phyloP scores from a whole-genome alignment of 2,329 filamentous ascomycete species.

The Didymellaceae sp. region DNA sequence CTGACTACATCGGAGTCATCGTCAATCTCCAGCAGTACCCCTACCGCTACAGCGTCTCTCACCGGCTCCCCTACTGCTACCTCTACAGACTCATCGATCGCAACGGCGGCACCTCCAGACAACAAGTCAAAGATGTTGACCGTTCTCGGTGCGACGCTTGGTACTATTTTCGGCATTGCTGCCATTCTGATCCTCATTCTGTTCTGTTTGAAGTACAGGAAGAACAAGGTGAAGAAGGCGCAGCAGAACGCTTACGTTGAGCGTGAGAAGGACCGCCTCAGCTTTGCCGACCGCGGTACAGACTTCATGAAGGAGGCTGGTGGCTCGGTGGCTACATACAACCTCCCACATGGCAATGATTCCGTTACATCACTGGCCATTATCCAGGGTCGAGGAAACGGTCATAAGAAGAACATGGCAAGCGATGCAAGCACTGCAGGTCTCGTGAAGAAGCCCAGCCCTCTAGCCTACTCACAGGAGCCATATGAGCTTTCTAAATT shows the following conservation, averaged over 20 bases:
- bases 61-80: conserved; percentile 29
- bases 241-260: conserved; percentile 62
- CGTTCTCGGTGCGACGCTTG: conserved; percentile 82
- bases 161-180: conserved; percentile 77
- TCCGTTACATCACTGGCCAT: conserved; percentile 56
- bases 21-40: conserved; percentile 43
- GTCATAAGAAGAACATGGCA: conserved; percentile 58
- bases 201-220: conserved; percentile 68
- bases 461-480: conserved; percentile 48
- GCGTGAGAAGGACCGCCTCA: conserved; percentile 52
- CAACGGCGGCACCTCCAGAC: conserved; percentile 36
- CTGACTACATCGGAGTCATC: conserved; percentile 34
- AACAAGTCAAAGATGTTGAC: conserved; percentile 59
- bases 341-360: conserved; percentile 41
- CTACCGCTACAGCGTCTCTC: conserved; percentile 25
- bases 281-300: conserved; percentile 59
- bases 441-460: conserved; percentile 62
- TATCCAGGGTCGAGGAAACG: conserved; percentile 61
- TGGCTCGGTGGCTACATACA: conserved; percentile 47
- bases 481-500: conserved; percentile 55
- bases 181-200: conserved; percentile 75
- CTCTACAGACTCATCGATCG: conserved; percentile 46
- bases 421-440: conserved; percentile 68
- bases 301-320: conserved; percentile 61
- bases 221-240: conserved; percentile 64